phyloP scores from a whole-genome alignment of 768 basidiomycete genomes.

The Guyanaporus albipodus region DNA sequence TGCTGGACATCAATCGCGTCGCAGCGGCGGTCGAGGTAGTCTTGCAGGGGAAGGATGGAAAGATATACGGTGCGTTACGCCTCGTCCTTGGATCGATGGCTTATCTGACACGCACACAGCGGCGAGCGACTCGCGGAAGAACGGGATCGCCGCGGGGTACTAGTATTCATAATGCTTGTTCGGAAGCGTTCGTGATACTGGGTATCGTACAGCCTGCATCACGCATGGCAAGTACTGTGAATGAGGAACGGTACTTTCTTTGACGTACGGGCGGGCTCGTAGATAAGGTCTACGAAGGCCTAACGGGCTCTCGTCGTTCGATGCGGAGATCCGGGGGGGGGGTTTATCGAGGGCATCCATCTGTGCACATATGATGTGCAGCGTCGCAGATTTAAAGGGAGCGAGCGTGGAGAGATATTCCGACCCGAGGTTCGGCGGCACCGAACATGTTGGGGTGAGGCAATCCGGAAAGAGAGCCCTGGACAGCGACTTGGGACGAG shows the following conservation, averaged over 20 bases:
- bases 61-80: conserved; percentile 55
- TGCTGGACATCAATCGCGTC: conserved; percentile 64
- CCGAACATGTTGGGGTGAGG: neutral
- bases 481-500: too few species aligned
- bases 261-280: too few species aligned
- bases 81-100: neutral
- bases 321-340: neutral
- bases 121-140: conserved; percentile 88
- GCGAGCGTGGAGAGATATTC: too few species aligned
- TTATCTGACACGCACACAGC: conserved; percentile 40
- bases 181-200: neutral
- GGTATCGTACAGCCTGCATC: neutral
- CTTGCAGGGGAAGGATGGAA: conserved; percentile 42
- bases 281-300: too few species aligned
- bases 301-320: neutral
- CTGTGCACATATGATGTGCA: too few species aligned
- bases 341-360: too few species aligned
- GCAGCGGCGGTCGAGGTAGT: conserved; percentile 76
- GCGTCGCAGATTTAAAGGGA: too few species aligned
- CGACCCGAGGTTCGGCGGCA: neutral
- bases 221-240: too few species aligned
- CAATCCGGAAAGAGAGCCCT: too few species aligned
- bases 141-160: conserved; percentile 88
- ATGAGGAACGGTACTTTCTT: too few species aligned
- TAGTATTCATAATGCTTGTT: conserved; percentile 29